Percentiles rank a stretch among this genome's conserved stretches.
phyloP scores from a whole-genome alignment of 345 rosid genomes.

The Rhodamnia argentea region DNA sequence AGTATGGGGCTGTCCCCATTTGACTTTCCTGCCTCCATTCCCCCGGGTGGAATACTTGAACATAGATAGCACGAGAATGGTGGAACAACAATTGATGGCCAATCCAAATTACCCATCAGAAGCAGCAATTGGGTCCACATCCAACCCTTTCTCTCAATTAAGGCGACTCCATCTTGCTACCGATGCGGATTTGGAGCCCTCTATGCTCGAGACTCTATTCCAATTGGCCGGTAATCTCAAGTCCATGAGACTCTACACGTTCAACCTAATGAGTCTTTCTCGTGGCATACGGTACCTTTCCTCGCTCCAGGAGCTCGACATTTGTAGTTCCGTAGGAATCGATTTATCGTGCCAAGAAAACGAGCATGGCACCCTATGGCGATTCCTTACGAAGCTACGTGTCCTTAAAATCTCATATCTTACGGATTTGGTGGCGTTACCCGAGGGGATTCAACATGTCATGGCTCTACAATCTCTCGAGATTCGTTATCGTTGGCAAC shows the following conservation, averaged over 20 bases:
- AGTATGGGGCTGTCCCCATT: no score
- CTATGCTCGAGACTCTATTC: neutral
- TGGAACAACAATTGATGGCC: neutral
- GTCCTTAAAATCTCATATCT: no score
- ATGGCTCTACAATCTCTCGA: neutral
- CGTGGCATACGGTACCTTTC: neutral
- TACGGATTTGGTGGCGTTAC: no score
- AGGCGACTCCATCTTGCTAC: neutral
- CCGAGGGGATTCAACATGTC: no score
- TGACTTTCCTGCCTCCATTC: neutral
- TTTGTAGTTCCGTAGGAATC: accelerated
- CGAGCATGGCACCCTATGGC: neutral
- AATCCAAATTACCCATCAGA: neutral
- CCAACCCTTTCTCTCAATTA: neutral
- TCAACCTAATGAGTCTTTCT: no score
- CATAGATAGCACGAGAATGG: neutral
- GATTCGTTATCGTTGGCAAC: accelerated
- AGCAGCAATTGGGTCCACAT: neutral
- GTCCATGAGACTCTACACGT: neutral
- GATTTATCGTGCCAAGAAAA: neutral
- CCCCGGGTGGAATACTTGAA: accelerated
- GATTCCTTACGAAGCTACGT: neutral
- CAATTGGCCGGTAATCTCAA: neutral
- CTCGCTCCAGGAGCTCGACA: neutral
- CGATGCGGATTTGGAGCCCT: neutral